Evolutionary conservation across 2,329 filamentous ascomycete genomes (phyloP).

Genomic region (Berkeleyomyces basicola): DNA sequence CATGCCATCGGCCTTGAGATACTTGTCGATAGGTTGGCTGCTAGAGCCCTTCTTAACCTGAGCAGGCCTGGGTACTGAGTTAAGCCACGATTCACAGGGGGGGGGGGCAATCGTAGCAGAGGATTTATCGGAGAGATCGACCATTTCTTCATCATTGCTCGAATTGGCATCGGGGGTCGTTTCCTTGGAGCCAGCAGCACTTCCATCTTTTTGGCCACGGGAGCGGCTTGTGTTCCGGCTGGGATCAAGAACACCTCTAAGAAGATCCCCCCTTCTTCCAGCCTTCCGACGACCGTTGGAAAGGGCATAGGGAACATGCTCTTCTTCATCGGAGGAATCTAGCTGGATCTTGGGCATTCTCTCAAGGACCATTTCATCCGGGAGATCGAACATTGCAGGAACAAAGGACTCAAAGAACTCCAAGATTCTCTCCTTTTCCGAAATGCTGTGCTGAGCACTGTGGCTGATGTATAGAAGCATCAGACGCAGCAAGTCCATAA

Average conservation of each 20-base stretch:
- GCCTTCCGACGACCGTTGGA: slow-evolving; percentile 49
- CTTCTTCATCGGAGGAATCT: slow-evolving; percentile 59
- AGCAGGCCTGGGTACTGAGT: slow-evolving; percentile 38
- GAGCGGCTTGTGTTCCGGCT: slow-evolving; percentile 53
- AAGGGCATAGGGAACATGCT: slow-evolving; percentile 52
- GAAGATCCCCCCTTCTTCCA: slow-evolving; percentile 63
- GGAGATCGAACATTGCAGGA: slow-evolving; percentile 58
- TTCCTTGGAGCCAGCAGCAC: slow-evolving; percentile 67
- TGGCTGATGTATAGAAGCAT: slow-evolving; percentile 49
- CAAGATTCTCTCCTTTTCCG: slow-evolving; percentile 57
- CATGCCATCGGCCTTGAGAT: slow-evolving; percentile 59
- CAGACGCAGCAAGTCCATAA: slow-evolving; percentile 44
- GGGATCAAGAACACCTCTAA: slow-evolving; percentile 72
- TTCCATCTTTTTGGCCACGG: slow-evolving; percentile 63
- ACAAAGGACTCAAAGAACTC: slow-evolving; percentile 66
- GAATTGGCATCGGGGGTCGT: slow-evolving; percentile 75
- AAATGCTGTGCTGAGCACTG: slow-evolving; percentile 52
- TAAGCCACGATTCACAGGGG: slow-evolving; percentile 41
- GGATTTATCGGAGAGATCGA: slow-evolving; percentile 40
- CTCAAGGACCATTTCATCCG: slow-evolving; percentile 51
- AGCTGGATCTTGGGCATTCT: slow-evolving; percentile 52
- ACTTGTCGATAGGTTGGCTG: slow-evolving; percentile 40
- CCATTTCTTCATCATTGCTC: slow-evolving; percentile 59
- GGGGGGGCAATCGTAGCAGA: slow-evolving; percentile 38
- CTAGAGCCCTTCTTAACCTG: slow-evolving; percentile 28